These are phyloP conservation scores for Pholiota molesta DNA, from an alignment of 768 basidiomycete genomes.

Conservation along the genomic window DNA sequence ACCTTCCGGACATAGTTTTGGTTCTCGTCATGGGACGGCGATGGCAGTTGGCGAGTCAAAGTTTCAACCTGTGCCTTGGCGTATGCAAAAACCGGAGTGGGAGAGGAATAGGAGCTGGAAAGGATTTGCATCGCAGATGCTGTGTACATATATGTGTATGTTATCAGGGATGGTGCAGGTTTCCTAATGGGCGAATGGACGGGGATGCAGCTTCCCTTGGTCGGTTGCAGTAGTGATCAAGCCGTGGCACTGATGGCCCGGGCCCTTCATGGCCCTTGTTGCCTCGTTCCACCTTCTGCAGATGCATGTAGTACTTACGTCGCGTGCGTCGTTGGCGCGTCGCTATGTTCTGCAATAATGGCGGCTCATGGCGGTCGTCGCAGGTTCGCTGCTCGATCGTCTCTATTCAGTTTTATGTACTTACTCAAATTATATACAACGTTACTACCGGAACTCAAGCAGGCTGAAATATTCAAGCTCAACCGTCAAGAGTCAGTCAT, in stretches of 20 bases:
- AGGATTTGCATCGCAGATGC: conserved; percentile 3
- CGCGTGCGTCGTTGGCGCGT: too few species aligned
- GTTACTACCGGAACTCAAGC: neutral
- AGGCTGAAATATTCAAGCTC: too few species aligned
- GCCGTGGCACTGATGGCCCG: neutral
- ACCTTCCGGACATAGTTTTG: neutral
- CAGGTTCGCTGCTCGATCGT: too few species aligned
- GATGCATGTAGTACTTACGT: too few species aligned
- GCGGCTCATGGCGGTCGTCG: too few species aligned
- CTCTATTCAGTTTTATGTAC: too few species aligned
- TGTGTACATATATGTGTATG: conserved; percentile 4
- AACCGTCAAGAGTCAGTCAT: too few species aligned
- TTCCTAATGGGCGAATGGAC: neutral
- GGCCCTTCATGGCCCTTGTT: neutral
- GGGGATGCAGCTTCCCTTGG: neutral
- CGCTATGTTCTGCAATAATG: neutral
- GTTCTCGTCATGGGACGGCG: neutral
- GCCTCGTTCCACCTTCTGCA: neutral
- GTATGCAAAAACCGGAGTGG: neutral
- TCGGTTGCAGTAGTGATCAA: neutral
- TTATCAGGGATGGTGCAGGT: conserved; percentile 4
- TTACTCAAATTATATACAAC: neutral
- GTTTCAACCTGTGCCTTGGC: neutral
- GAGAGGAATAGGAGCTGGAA: conserved; percentile 1
- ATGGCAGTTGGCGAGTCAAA: neutral